Evolutionary conservation across 2,329 filamentous ascomycete genomes (phyloP), one percentile per base, ranked within the genome.

Genomic region (Microcyclospora tardicrescens): DNA sequence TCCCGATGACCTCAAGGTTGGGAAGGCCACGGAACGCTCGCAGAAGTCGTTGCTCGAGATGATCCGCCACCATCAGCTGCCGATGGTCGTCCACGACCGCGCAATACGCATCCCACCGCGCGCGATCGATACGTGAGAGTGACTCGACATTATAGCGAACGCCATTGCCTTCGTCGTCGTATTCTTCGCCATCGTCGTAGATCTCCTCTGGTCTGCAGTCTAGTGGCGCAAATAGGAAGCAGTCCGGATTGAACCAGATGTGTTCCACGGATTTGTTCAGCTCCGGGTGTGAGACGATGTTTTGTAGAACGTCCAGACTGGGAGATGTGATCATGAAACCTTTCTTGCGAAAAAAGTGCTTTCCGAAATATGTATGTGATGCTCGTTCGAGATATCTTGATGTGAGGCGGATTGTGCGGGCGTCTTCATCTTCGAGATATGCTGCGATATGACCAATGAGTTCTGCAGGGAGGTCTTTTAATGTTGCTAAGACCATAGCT

Each of bases 161-260:
- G 19, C 37, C 43, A 28, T 47, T 38, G 10, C 40, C 43, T 3
- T 43, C 42, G 27, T 50, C 43, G 15, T 45, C 43, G 15, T 36
- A 40, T 16, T 46, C 47, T 24, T 50, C 41, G 15, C 39, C 24
- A 1, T 48, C 19, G 8, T 24, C 19, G 19, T 24, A 24, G 19
- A 24, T 24, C 19, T 24, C 19, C 19, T 24, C 43, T 8, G 47
- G 48, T 13, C 41, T 40, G 39, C 45, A 52, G 8, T 36, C 43
- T n/a, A 48, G 50, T 6, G 13, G 33, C 10, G 43, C 40, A 31
- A 39, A 47, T 8, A 43, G 45, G 33, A 38, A 47, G 27, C 35
- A 40, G 35, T 58, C 55, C 1, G 55, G 55, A 36, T 57, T 58
- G 47, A 57, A 54, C 55, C 55, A 58, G 14, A 58, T 37, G 38